A percentile compares a stretch with the other conserved stretches of the same genome.
These are phyloP conservation scores for Priceomyces melissophilus DNA, from an alignment of 805 yeast genomes.

Conservation along the genomic window DNA sequence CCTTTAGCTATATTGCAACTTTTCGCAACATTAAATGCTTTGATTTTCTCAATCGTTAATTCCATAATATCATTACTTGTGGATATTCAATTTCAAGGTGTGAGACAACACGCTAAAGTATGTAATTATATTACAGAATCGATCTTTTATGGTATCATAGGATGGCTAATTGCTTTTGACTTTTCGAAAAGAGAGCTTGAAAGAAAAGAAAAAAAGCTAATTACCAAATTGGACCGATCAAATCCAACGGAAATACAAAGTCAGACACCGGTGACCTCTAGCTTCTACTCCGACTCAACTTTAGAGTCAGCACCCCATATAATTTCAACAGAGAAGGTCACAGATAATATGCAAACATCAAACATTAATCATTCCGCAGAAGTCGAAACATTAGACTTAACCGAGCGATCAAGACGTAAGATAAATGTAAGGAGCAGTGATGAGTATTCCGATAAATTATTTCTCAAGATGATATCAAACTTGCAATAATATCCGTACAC, in stretches of 20 bases:
- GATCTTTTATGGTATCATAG: not conserved
- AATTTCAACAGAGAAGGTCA: too few relatives aligned
- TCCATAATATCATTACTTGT: slow-evolving; percentile 1
- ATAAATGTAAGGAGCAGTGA: too few relatives aligned
- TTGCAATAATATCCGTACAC: not conserved
- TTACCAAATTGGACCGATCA: slow-evolving; percentile 2
- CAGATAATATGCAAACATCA: too few relatives aligned
- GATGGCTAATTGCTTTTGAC: not conserved
- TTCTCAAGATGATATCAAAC: not conserved
- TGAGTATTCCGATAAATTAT: too few relatives aligned
- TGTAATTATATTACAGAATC: slow-evolving; percentile 1
- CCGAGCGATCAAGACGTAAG: too few relatives aligned
- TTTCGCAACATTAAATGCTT: not conserved
- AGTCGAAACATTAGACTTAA: too few relatives aligned
- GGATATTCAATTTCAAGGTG: slow-evolving; percentile 4
- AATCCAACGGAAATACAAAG: not conserved
- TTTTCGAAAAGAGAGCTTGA: slow-evolving; percentile 2
- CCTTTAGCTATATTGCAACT: not conserved
- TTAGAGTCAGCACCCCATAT: not conserved
- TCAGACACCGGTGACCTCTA: not conserved
- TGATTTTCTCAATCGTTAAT: slow-evolving; percentile 4
- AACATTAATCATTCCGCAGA: too few relatives aligned
- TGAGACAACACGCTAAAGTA: not conserved
- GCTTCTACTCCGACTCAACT: slow-evolving; percentile 3
- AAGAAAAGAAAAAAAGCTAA: slow-evolving; percentile 8